Evolutionary conservation across 2,329 filamentous ascomycete species (phyloP).

Genomic region (Fusarium napiforme): DNA sequence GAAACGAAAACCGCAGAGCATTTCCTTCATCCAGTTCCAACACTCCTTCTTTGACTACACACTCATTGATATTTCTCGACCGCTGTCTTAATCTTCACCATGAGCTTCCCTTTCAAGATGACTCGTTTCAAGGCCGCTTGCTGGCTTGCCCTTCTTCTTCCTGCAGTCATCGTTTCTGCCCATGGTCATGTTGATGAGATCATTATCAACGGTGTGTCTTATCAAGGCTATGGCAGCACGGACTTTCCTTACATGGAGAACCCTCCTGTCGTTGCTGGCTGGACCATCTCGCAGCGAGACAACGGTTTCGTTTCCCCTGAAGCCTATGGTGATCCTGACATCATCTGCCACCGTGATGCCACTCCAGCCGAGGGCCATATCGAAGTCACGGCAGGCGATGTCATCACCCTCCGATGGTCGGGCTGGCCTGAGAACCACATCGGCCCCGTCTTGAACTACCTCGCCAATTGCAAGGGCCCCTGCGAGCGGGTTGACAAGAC

Average conservation of each 20-base stretch:
- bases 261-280: constrained; percentile 53
- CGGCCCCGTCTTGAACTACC: constrained; percentile 59
- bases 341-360: constrained; percentile 60
- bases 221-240: constrained; percentile 55
- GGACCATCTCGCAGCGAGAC: constrained; percentile 55
- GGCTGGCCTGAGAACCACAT: constrained; percentile 61
- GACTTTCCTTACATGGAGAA: constrained; percentile 50
- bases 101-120: constrained; percentile 12
- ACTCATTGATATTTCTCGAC: constrained; percentile 15
- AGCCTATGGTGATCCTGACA: constrained; percentile 54
- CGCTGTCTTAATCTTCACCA: constrained; percentile 12
- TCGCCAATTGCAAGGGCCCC: constrained; percentile 56
- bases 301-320: constrained; percentile 62
- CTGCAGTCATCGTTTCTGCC: constrained; percentile 40
- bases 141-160: constrained; percentile 21
- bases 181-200: constrained; percentile 57
- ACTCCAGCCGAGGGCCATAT: constrained; percentile 54
- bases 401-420: constrained; percentile 60
- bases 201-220: constrained; percentile 56
- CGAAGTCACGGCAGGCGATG: constrained; percentile 57
- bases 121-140: constrained; percentile 1
- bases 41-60: constrained; percentile 9
- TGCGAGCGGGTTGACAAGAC: constrained; percentile 56
- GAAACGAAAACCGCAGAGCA: background rate
- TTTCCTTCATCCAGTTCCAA: background rate